Evolutionary conservation across 164 flowering plant species (phyloP).

Genomic region (Vitis riparia): DNA sequence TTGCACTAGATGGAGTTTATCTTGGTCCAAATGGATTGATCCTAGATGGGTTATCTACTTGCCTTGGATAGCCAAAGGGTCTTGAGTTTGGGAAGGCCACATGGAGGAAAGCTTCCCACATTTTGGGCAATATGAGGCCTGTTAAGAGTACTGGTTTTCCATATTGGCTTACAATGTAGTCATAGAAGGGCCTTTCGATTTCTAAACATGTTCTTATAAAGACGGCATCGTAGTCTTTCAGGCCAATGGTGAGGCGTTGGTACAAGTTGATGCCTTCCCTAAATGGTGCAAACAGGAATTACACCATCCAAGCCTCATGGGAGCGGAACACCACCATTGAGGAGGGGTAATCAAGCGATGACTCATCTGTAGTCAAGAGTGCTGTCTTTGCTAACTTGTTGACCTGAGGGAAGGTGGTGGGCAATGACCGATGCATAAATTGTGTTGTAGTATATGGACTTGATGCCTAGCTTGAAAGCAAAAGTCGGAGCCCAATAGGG

Average conservation of each 20-base stretch:
- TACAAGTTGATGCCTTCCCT: slow-evolving; percentile 35
- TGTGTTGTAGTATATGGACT: slow-evolving; percentile 28
- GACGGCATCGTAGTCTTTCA: slow-evolving; percentile 14
- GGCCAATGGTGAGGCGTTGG: slow-evolving; percentile 13
- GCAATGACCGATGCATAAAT: slow-evolving; percentile 28
- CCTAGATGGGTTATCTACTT: no score
- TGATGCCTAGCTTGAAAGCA: slow-evolving; percentile 29
- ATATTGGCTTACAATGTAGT: slow-evolving; percentile 16
- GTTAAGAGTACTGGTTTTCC: slow-evolving; percentile 24
- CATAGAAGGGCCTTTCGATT: slow-evolving; percentile 26
- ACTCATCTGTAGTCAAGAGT: no score
- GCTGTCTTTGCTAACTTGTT: no score
- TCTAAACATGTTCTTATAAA: slow-evolving; percentile 25
- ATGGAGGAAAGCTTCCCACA: no score
- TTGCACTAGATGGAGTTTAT: no score
- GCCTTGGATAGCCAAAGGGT: no score
- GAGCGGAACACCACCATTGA: slow-evolving; percentile 13
- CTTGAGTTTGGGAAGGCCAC: no score
- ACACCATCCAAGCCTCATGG: slow-evolving; percentile 23
- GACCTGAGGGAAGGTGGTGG: slow-evolving; percentile 18
- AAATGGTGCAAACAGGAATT: slow-evolving; percentile 14
- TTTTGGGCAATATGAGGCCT: slow-evolving; percentile 11
- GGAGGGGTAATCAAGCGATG: slow-evolving; percentile 17
- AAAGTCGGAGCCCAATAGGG: slow-evolving; percentile 44
- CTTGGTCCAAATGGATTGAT: no score